Conservation (phyloP, 2,329 filamentous ascomycete species). For the Penicillium sp. region DNA sequence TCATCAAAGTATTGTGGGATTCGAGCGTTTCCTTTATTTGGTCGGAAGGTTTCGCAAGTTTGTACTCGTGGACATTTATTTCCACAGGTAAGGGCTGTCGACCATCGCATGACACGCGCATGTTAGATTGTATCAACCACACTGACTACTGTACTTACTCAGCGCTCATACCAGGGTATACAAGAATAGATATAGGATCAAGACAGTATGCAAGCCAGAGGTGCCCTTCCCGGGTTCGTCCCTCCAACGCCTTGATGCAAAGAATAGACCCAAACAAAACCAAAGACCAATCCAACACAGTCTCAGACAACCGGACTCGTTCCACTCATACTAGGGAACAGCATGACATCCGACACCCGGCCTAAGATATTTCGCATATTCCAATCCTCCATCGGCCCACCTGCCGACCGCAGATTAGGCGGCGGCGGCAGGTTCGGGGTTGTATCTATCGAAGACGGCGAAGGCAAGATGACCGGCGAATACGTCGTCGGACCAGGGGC, state of each 20-base stretch:
- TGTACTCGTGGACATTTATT: background rate
- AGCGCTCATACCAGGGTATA: slow-evolving; percentile 11
- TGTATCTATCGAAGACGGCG: slow-evolving; percentile 19
- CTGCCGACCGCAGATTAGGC: slow-evolving; percentile 3
- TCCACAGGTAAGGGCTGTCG: background rate
- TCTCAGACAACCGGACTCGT: slow-evolving; percentile 10
- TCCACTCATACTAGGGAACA: slow-evolving; percentile 38
- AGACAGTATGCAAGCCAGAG: background rate
- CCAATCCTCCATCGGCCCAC: slow-evolving; percentile 23
- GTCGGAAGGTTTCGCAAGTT: background rate
- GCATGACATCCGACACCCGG: slow-evolving; percentile 42
- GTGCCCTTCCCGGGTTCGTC: background rate
- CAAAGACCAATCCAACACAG: background rate
- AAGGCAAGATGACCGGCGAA: slow-evolving; percentile 20
- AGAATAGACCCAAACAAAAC: background rate
- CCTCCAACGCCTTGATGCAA: background rate
- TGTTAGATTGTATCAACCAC: slow-evolving; percentile 1
- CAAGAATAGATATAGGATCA: background rate
- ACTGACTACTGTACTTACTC: background rate
- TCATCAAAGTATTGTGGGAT: background rate
- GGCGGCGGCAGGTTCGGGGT: slow-evolving; percentile 13
- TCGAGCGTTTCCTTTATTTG: no score
- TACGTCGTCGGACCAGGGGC: slow-evolving; percentile 6
- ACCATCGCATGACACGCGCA: background rate
- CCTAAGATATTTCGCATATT: slow-evolving; percentile 39